Percentiles rank a stretch among this genome's conserved stretches.
These are phyloP conservation scores for Alternaria dauci DNA, from an alignment of 2,329 filamentous ascomycete species.

Conservation along the genomic window DNA sequence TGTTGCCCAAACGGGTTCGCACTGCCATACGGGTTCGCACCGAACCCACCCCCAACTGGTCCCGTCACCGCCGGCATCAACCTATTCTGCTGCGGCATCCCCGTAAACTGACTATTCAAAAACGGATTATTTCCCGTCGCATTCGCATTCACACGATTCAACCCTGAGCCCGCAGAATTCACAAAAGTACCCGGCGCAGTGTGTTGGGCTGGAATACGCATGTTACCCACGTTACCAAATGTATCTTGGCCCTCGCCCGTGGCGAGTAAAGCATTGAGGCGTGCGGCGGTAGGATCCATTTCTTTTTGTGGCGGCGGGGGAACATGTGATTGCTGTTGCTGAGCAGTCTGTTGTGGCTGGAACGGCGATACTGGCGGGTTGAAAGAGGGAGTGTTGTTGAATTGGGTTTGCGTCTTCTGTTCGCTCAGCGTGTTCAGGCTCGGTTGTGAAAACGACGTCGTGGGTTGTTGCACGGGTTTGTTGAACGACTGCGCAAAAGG, in stretches of 20 bases:
- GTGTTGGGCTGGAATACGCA: constrained; percentile 95
- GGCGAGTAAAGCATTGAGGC: constrained; percentile 85
- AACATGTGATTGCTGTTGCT: constrained; percentile 53
- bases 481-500: constrained; percentile 83
- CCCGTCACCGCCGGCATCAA: constrained; percentile 62
- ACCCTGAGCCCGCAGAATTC: constrained; percentile 89
- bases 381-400: constrained; percentile 62
- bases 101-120: constrained; percentile 82
- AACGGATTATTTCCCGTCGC: constrained; percentile 89
- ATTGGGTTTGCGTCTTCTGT: constrained; percentile 77
- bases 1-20: constrained; percentile 65
- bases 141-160: constrained; percentile 72
- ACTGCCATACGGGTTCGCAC: constrained; percentile 53
- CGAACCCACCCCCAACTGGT: constrained; percentile 40
- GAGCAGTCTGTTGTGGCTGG: constrained; percentile 51
- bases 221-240: constrained; percentile 94
- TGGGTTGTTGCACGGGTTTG: constrained; percentile 60
- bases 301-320: constrained; percentile 52
- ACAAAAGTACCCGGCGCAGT: constrained; percentile 96
- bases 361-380: constrained; percentile 57
- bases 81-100: constrained; percentile 61
- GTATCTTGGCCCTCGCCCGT: constrained; percentile 94
- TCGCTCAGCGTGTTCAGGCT: constrained; percentile 80
- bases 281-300: constrained; percentile 69
- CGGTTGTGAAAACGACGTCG: constrained; percentile 68